Base-by-base conservation (phyloP, 2,329 filamentous ascomycete genomes). In the Tolypocladium guangdongense region DNA sequence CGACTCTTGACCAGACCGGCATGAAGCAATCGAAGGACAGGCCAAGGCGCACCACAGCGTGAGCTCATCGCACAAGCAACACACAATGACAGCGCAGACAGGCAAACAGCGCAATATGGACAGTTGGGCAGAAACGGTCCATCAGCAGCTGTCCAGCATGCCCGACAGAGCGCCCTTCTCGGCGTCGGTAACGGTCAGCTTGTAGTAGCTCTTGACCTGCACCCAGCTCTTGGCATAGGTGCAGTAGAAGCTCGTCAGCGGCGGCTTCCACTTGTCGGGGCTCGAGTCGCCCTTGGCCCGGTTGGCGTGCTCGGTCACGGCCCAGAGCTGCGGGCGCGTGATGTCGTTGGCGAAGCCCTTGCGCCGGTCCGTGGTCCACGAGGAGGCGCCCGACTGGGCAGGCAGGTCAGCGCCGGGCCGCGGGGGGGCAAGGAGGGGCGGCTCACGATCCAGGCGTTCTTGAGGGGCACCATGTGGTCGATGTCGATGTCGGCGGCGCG, bases 391-490 rank as follows among this genome's bases (percentile, higher is more conserved):
- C 46, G 84, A 88, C 80, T 86, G 22, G 52, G 47, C 51, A 24
- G 36, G 45, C 22, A 22, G 16, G 49, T 45, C 4, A 45, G 41
- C 3, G 32, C 30, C 7, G 4, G 5, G 30, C 7, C 2, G 4
- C 30, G 30, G 30, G 30, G 7, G 30, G 30, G 27, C 3, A 27
- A 27, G 30, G 4, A 18, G 32, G 41, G n/a, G 20, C 12, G 32
- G 69, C 75, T 62, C 59, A 83, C 80, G 56, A 86, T 82, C 88
- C 87, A 92, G 6, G 88, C 87, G 63, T 91, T 89, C 64, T 85
- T 84, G 56, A 95, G 67, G 1, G 89, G 88, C 3, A 95, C 87
- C 70, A 93, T 77, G 66, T 93, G 89, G 66, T 93, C 89, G 55
- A 93, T 92, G 60, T 92, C 87, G 1, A 93, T 67, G 60, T 91